phyloP scores from a whole-genome alignment of 768 basidiomycete genomes.

The Clitopilus passeckerianus region DNA sequence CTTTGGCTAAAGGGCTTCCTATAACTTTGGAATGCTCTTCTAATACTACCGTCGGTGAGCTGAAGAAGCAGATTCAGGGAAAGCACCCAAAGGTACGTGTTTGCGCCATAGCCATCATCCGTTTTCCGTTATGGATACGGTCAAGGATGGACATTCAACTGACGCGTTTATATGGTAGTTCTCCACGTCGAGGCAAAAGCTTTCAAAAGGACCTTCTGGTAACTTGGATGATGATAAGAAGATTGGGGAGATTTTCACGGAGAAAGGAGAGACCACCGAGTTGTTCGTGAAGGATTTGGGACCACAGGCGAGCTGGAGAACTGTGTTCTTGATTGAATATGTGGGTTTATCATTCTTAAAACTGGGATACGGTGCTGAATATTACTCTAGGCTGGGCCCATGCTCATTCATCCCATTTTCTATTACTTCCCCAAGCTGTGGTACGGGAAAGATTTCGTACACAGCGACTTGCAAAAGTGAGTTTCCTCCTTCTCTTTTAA shows the following conservation, averaged over 20 bases:
- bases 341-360: conserved; percentile 40
- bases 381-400: conserved; percentile 66
- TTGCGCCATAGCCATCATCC: background rate
- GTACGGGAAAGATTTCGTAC: conserved; percentile 66
- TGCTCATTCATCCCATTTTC: conserved; percentile 83
- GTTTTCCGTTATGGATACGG: background rate
- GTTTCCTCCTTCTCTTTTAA: conserved; percentile 7
- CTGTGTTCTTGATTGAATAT: conserved; percentile 93
- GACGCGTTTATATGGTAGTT: conserved; percentile 41
- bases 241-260: conserved; percentile 45
- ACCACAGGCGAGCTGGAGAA: conserved; percentile 82
- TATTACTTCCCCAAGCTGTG: conserved; percentile 67
- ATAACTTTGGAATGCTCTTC: background rate
- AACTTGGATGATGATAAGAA: conserved; percentile 59
- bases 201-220: conserved; percentile 43
- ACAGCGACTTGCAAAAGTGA: conserved; percentile 76
- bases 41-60: background rate
- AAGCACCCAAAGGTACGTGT: background rate
- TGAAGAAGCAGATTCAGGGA: background rate
- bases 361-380: background rate
- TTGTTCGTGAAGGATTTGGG: conserved; percentile 87
- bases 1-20: background rate
- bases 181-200: conserved; percentile 64
- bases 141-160: background rate
- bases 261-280: conserved; percentile 54